These are phyloP conservation scores for Phellinidium pouzarii DNA, from an alignment of 1,284 basidiomycete genomes.

Conservation along the genomic window DNA sequence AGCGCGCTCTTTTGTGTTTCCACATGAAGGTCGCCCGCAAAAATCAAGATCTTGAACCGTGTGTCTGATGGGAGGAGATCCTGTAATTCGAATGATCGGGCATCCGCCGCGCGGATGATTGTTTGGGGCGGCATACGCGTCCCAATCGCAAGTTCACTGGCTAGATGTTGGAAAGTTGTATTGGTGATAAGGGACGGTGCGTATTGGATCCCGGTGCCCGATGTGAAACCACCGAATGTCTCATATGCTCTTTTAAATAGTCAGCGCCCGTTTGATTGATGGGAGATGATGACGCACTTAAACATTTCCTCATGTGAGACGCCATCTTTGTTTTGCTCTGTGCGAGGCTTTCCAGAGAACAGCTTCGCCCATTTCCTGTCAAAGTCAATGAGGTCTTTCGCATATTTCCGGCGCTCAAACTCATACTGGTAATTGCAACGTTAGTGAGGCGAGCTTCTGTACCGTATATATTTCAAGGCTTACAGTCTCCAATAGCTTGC, in stretches of 20 bases:
- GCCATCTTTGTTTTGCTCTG: slow-evolving; percentile 48
- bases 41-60: slow-evolving; percentile 70
- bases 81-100: slow-evolving; percentile 58
- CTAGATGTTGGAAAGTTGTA: slow-evolving; percentile 36
- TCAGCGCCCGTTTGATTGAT: background rate
- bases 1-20: slow-evolving; percentile 34
- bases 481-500: slow-evolving; percentile 65
- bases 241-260: slow-evolving; percentile 42
- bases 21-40: slow-evolving; percentile 47
- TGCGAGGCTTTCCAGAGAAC: slow-evolving; percentile 71
- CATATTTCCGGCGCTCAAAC: slow-evolving; percentile 64
- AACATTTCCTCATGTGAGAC: slow-evolving; percentile 63
- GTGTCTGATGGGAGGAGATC: slow-evolving; percentile 61
- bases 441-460: background rate
- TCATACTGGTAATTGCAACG: slow-evolving; percentile 45
- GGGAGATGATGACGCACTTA: slow-evolving; percentile 31
- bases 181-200: slow-evolving; percentile 45
- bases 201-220: slow-evolving; percentile 63
- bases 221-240: slow-evolving; percentile 51
- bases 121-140: slow-evolving; percentile 53
- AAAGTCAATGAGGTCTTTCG: slow-evolving; percentile 75
- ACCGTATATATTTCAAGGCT: slow-evolving; percentile 22
- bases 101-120: slow-evolving; percentile 58
- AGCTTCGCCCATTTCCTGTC: slow-evolving; percentile 70
- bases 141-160: slow-evolving; percentile 46